Percentiles rank a stretch among this genome's conserved stretches.
These are phyloP conservation scores for Podospora appendiculata DNA, from an alignment of 495 filamentous ascomycete genomes.

Conservation along the genomic window DNA sequence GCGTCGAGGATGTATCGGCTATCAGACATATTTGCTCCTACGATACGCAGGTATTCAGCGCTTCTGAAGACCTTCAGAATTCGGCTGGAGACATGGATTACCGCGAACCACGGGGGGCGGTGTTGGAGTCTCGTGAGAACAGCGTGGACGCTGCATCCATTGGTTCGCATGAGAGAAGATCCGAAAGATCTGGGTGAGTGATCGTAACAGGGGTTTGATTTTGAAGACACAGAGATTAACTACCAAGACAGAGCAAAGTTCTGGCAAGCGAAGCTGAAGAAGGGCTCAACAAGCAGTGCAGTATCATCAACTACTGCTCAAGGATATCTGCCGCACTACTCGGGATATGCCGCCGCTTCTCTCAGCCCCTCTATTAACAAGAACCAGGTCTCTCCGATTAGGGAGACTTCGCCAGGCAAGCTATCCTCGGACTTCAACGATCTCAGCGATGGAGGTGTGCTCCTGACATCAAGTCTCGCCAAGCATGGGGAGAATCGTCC, in stretches of 20 bases:
- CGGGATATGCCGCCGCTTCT: conserved; percentile 34
- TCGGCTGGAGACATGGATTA: background rate
- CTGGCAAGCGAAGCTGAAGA: conserved; percentile 37
- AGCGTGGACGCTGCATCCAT: conserved; percentile 7
- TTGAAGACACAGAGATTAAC: background rate
- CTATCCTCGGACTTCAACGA: conserved; percentile 14
- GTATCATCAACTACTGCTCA: conserved; percentile 40
- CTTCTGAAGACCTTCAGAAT: conserved; percentile 6
- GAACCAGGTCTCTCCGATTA: conserved; percentile 13
- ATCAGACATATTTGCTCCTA: conserved; percentile 7
- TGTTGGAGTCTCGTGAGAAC: conserved; percentile 9
- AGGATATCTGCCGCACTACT: conserved; percentile 38
- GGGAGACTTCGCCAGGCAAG: conserved; percentile 18
- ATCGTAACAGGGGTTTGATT: background rate
- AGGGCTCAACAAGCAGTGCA: conserved; percentile 32
- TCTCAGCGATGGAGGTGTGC: conserved; percentile 11
- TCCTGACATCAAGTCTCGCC: conserved; percentile 17
- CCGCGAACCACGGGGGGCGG: background rate
- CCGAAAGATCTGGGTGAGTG: conserved; percentile 18
- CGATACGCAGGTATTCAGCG: conserved; percentile 15
- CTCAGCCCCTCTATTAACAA: conserved; percentile 31
- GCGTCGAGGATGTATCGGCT: conserved; percentile 13
- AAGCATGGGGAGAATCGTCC: conserved; percentile 37
- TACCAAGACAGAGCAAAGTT: conserved; percentile 18
- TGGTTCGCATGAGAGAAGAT: conserved; percentile 14